Percentiles rank a stretch among this genome's conserved stretches.
Conservation (phyloP, 1,284 basidiomycete species). For the Moesziomyces antarcticus region DNA sequence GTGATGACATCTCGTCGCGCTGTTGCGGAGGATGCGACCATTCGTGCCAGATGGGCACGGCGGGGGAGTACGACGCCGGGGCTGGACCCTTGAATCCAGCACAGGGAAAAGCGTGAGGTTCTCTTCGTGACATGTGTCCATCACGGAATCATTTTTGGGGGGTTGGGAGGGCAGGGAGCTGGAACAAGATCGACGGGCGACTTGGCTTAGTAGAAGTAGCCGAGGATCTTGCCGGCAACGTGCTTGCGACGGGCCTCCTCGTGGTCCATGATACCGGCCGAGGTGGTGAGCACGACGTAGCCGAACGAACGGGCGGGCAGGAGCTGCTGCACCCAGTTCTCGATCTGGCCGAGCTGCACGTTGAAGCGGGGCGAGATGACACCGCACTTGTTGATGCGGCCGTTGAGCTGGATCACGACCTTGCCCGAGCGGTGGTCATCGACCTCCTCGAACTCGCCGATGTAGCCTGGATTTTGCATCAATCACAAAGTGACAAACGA, state of each 20-base stretch:
- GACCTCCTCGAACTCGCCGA: slow-evolving; percentile 98
- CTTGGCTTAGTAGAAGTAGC: slow-evolving; percentile 66
- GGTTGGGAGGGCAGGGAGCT: not conserved
- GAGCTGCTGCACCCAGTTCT: slow-evolving; percentile 75
- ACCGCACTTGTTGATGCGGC: slow-evolving; percentile 95
- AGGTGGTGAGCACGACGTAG: slow-evolving; percentile 95
- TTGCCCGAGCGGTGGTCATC: slow-evolving; percentile 99
- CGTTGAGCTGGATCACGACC: slow-evolving; percentile 98
- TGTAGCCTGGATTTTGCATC: slow-evolving; percentile 79
- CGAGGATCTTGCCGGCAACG: slow-evolving; percentile 82
- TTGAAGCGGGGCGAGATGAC: slow-evolving; percentile 99
- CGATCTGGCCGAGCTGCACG: slow-evolving; percentile 90
- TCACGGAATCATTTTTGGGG: slow-evolving; percentile 28
- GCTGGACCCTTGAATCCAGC: slow-evolving; percentile 13
- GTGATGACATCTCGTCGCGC: slow-evolving; percentile 3
- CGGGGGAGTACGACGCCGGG: slow-evolving; percentile 43
- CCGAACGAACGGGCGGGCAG: slow-evolving; percentile 84
- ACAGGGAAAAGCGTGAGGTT: slow-evolving; percentile 4
- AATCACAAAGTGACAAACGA: not conserved
- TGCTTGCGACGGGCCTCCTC: slow-evolving; percentile 99
- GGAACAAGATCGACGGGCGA: not conserved
- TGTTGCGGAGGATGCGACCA: not conserved
- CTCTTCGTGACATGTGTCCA: slow-evolving; percentile 10
- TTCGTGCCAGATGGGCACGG: slow-evolving; percentile 7
- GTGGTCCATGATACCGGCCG: slow-evolving; percentile 98